Evolutionary conservation across 2,329 filamentous ascomycete species (phyloP).

Genomic region (Lachnellula hyalina): DNA sequence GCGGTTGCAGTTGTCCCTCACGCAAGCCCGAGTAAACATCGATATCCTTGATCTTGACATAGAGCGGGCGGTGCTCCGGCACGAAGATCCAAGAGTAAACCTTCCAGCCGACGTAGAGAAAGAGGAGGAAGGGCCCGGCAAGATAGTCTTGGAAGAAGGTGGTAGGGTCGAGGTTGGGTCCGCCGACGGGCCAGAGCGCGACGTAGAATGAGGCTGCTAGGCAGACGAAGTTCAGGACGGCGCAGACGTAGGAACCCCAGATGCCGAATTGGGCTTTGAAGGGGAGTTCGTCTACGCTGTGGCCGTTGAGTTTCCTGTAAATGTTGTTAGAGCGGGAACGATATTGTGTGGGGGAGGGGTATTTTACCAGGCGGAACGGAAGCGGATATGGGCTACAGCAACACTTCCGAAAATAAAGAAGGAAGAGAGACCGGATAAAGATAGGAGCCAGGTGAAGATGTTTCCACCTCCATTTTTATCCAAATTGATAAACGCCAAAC

Average conservation of each 20-base stretch:
- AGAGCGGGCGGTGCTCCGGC: slow-evolving; percentile 7
- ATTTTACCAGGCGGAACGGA: slow-evolving; percentile 52
- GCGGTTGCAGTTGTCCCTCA: neutral
- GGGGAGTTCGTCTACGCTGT: slow-evolving; percentile 58
- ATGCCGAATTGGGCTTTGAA: slow-evolving; percentile 57
- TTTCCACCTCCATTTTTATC: slow-evolving; percentile 34
- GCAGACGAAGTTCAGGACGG: slow-evolving; percentile 47
- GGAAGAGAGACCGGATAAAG: slow-evolving; percentile 56
- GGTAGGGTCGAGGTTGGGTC: slow-evolving; percentile 18
- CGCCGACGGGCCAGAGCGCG: slow-evolving; percentile 45
- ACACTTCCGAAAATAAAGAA: slow-evolving; percentile 60
- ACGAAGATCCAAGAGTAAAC: slow-evolving; percentile 34
- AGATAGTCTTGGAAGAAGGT: slow-evolving; percentile 55
- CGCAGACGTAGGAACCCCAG: slow-evolving; percentile 56
- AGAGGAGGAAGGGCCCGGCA: slow-evolving; percentile 41
- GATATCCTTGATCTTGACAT: slow-evolving; percentile 14
- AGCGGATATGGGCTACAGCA: slow-evolving; percentile 62
- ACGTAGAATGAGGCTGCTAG: slow-evolving; percentile 37
- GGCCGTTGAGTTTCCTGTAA: slow-evolving; percentile 41
- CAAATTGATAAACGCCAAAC: slow-evolving; percentile 45
- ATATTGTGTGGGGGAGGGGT: too few relatives aligned
- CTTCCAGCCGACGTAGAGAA: slow-evolving; percentile 42
- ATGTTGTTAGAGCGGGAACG: neutral
- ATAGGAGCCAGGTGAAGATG: slow-evolving; percentile 58
- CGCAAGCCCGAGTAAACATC: slow-evolving; percentile 11